Evolutionary conservation across 192 early-diverging fungal species (phyloP).

Genomic region (Coemansia sp.): DNA sequence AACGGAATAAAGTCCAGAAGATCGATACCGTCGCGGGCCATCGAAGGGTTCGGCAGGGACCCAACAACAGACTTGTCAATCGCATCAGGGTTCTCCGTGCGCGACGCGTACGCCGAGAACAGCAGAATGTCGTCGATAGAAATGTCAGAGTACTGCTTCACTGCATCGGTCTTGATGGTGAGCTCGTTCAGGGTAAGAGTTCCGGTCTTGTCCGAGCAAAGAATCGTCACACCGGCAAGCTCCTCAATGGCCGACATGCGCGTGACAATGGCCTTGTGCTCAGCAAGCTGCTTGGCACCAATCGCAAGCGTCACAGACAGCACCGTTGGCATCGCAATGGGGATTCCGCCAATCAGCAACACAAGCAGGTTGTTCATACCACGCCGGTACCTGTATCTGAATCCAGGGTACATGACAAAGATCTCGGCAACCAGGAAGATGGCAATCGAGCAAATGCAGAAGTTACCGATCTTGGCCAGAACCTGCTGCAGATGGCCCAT

Average conservation of each 20-base stretch:
- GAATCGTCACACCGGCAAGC: slow-evolving; percentile 77
- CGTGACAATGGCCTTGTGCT: slow-evolving; percentile 81
- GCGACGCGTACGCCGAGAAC: slow-evolving; percentile 74
- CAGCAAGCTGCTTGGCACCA: slow-evolving; percentile 78
- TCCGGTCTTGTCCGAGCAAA: slow-evolving; percentile 95
- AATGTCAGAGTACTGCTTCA: slow-evolving; percentile 70
- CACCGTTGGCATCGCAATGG: slow-evolving; percentile 82
- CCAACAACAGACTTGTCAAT: slow-evolving; percentile 76
- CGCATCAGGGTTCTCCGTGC: slow-evolving; percentile 76
- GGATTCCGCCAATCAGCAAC: slow-evolving; percentile 79
- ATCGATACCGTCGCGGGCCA: slow-evolving; percentile 67
- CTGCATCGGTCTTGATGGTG: slow-evolving; percentile 67
- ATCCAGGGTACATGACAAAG: slow-evolving; percentile 71
- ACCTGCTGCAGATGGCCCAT: slow-evolving; percentile 75
- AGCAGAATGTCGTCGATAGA: slow-evolving; percentile 62
- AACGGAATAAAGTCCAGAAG: slow-evolving; percentile 70
- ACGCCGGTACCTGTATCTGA: slow-evolving; percentile 68
- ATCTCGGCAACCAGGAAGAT: slow-evolving; percentile 72
- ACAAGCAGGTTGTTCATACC: slow-evolving; percentile 80
- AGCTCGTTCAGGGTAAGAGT: slow-evolving; percentile 90
- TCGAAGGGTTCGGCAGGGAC: slow-evolving; percentile 59
- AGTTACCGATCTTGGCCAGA: slow-evolving; percentile 76
- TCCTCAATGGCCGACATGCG: slow-evolving; percentile 82
- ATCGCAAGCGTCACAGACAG: slow-evolving; percentile 78
- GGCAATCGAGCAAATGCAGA: slow-evolving; percentile 71